Evolutionary conservation across 1,284 basidiomycete species (phyloP), one percentile per base, ranked within the genome.

Genomic region (Cystobasidiaceae sp.): DNA sequence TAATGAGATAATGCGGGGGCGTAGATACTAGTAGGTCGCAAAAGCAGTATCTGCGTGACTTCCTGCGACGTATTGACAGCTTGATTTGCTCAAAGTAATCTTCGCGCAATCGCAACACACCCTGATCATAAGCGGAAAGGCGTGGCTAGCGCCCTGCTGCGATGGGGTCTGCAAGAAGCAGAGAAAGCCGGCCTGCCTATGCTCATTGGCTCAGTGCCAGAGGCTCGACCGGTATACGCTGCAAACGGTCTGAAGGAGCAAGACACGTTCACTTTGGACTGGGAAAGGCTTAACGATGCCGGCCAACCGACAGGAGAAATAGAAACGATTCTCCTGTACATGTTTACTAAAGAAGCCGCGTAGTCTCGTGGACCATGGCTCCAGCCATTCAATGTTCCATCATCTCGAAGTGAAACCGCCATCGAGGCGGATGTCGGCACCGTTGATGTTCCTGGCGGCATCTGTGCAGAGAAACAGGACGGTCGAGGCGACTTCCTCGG

Each of bases 121-220:
- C 48, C 60, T 15, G 39, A 49, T 11, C 39, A 41, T 33, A 48
- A 41, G n/a, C 33, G 60, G 30, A 30, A 62, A 45, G 60, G 60
- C 6, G 60, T 62, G 11, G 60, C 60, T 19, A 34, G 46, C 28
- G 60, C 60, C 9, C 50, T 62, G 17, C 32, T 62, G 15, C 27
- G 54, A 7, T 62, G 60, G 60, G 60, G 60, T 32, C 13, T 62
- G 21, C 27, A 44, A 32, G 28, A 62, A 45, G 60, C 60, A 5
- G 27, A 54, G 23, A 25, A 51, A 37, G 48, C 51, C n/a, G 23
- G 33, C 23, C 7, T 62, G 19, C 48, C 60, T 21, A 49, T 52
- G 21, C 41, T 62, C 8, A 37, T 62, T 17, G 60, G 50, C 13
- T 51, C 49, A 13, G 60, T 54, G 5, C 50, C 60, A 4, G 21